phyloP scores from a whole-genome alignment of 768 basidiomycete genomes.

The Boletus rex-veris region DNA sequence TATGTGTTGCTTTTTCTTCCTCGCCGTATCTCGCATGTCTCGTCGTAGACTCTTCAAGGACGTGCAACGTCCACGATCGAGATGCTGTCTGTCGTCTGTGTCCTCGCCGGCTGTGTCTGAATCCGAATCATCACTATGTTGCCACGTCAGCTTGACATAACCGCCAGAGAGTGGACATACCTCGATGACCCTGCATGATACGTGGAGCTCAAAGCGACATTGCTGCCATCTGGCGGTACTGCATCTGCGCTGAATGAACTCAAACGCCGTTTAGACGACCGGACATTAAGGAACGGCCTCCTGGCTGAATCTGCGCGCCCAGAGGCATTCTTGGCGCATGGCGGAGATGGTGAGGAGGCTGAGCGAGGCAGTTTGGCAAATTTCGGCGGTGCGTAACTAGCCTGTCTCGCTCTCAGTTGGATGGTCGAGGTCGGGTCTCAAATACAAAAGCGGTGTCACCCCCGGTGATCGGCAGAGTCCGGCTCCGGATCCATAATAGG shows the following conservation, averaged over 20 bases:
- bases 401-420: neutral
- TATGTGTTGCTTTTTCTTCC: conserved; percentile 29
- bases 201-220: conserved; percentile 77
- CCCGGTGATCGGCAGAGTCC: neutral
- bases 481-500: conserved; percentile 12
- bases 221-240: conserved; percentile 26
- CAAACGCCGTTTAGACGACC: conserved; percentile 25
- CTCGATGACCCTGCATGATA: conserved; percentile 84
- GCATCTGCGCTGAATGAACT: conserved; percentile 22
- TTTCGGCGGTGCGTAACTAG: neutral
- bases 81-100: conserved; percentile 48
- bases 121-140: conserved; percentile 45
- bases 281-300: conserved; percentile 35
- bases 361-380: conserved; percentile 71
- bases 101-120: conserved; percentile 55
- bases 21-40: conserved; percentile 22
- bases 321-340: conserved; percentile 49
- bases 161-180: conserved; percentile 36
- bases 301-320: conserved; percentile 48
- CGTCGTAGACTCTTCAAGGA: conserved; percentile 31
- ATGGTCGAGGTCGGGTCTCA: conserved; percentile 1
- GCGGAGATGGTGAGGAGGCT: conserved; percentile 74
- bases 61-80: conserved; percentile 42
- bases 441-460: conserved; percentile 10
- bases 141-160: conserved; percentile 19